phyloP scores from a whole-genome alignment of 108 stramenopile genomes.

The Cyclotella kingstonii region DNA sequence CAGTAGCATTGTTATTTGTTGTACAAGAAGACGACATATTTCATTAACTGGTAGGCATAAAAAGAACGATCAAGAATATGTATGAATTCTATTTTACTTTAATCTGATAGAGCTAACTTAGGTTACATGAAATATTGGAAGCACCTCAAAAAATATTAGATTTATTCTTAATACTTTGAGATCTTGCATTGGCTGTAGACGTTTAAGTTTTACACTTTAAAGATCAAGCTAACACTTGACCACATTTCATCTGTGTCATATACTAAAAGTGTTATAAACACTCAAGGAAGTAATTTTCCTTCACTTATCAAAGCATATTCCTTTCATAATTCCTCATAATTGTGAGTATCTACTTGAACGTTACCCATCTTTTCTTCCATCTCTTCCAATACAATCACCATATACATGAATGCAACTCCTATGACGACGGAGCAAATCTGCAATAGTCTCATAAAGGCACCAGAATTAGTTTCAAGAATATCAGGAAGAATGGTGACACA shows the following conservation, averaged over 20 bases:
- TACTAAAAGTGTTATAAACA: background rate
- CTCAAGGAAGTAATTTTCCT: background rate
- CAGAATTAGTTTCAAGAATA: conserved; percentile 50
- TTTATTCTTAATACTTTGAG: background rate
- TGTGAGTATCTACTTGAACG: conserved; percentile 34
- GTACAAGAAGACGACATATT: conserved; percentile 19
- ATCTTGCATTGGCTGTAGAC: too few relatives aligned
- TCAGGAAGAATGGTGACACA: conserved; percentile 75
- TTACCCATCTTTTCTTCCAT: conserved; percentile 27
- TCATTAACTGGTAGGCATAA: conserved; percentile 39
- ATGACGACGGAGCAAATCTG: conserved; percentile 56
- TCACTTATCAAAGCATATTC: background rate
- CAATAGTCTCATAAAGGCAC: conserved; percentile 44
- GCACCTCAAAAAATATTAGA: too few relatives aligned
- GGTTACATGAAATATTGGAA: too few relatives aligned
- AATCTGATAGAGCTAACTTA: too few relatives aligned
- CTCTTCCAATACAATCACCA: conserved; percentile 62
- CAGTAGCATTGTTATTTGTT: conserved; percentile 21
- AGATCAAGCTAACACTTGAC: too few relatives aligned
- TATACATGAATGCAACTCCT: conserved; percentile 79
- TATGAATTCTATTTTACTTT: conserved; percentile 4
- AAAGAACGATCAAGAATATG: conserved; percentile 34
- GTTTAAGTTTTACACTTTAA: too few relatives aligned
- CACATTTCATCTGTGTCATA: background rate
- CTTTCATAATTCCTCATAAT: conserved; percentile 28